These are phyloP conservation scores for Viola pubescens DNA, from an alignment of 441 rosid genomes.

Conservation along the genomic window DNA sequence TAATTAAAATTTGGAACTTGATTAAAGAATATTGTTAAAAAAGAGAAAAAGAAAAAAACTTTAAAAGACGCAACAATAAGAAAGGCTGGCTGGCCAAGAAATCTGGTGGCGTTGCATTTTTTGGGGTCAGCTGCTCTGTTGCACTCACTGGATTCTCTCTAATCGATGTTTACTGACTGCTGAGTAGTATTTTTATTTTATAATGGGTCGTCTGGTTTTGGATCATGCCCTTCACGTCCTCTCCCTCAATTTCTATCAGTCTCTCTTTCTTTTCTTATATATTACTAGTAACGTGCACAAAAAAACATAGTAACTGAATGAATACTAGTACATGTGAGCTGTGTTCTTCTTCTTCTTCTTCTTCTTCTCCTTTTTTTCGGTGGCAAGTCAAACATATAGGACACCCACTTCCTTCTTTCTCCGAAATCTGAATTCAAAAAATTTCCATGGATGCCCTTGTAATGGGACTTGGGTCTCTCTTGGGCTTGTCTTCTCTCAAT, in stretches of 20 bases:
- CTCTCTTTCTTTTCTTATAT: not conserved
- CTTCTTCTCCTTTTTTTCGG: not conserved
- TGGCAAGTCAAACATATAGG: constrained; percentile 3
- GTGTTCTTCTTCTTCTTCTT: constrained; percentile 10
- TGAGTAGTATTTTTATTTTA: not conserved
- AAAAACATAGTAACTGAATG: not conserved
- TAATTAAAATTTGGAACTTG: no score
- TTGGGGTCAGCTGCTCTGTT: no score
- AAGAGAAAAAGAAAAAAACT: no score
- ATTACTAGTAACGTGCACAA: not conserved
- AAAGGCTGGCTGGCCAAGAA: no score
- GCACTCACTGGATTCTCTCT: not conserved
- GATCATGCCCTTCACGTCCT: constrained; percentile 32
- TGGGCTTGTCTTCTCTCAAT: not conserved
- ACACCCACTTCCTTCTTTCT: constrained; percentile 6
- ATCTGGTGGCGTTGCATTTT: no score
- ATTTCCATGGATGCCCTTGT: not conserved
- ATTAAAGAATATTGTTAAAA: no score
- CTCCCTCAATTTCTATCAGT: constrained; percentile 1
- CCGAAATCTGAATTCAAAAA: not conserved
- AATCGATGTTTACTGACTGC: no score
- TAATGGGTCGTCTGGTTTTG: no score
- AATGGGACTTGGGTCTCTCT: not conserved
- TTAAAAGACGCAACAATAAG: no score
- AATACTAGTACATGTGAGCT: constrained; percentile 23